These are phyloP conservation scores for Raffaelea deltoideospora DNA, from an alignment of 2,329 filamentous ascomycete species.

Conservation along the genomic window DNA sequence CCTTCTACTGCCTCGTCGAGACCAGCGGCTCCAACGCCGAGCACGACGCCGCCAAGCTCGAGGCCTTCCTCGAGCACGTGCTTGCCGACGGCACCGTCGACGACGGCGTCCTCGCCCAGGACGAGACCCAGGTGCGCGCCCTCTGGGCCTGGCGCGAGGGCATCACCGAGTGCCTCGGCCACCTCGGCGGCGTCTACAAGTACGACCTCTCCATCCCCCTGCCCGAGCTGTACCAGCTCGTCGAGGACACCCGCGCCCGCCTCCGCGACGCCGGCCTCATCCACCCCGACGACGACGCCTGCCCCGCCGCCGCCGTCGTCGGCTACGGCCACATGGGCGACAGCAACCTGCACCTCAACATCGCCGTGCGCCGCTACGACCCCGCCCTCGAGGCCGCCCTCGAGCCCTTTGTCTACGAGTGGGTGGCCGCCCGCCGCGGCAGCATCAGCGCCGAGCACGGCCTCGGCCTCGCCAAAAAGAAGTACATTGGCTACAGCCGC, in stretches of 20 bases:
- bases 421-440: constrained; percentile 75
- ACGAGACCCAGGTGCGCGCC: constrained; percentile 73
- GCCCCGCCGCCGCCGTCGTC: constrained; percentile 80
- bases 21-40: constrained; percentile 90
- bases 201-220: constrained; percentile 95
- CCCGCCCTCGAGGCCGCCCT: constrained; percentile 73
- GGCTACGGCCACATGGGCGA: constrained; percentile 99
- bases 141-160: constrained; percentile 92
- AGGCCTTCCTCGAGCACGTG: constrained; percentile 74
- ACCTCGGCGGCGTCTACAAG: constrained; percentile 94
- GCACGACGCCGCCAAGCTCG: constrained; percentile 85
- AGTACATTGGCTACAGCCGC: constrained; percentile 84
- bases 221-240: constrained; percentile 70
- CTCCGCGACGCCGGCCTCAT: constrained; percentile 62
- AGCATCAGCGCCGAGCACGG: constrained; percentile 97
- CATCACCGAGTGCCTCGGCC: constrained; percentile 74
- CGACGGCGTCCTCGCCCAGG: constrained; percentile 84
- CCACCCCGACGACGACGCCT: constrained; percentile 55
- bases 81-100: constrained; percentile 75
- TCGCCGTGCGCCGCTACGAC: constrained; percentile 69
- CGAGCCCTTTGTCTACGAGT: constrained; percentile 95
- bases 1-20: constrained; percentile 94
- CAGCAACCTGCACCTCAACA: constrained; percentile 85
- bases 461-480: constrained; percentile 86
- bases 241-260: constrained; percentile 66